Percentiles rank a stretch among this genome's conserved stretches.
Evolutionary conservation across 352 stramenopile species (phyloP).

Genomic region (Phytophthora ohioensis): DNA sequence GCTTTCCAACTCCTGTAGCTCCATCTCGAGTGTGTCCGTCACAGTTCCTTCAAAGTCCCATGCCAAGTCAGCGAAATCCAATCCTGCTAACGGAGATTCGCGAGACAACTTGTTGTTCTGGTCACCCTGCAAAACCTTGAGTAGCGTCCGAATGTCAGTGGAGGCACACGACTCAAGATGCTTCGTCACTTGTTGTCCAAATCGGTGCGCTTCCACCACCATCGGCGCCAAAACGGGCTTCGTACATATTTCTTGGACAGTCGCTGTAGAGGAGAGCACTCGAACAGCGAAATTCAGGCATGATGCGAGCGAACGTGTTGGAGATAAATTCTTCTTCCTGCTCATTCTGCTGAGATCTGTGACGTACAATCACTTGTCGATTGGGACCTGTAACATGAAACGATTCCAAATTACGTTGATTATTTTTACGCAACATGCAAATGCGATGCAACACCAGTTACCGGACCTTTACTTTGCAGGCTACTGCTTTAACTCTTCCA

Average conservation of each 20-base stretch:
- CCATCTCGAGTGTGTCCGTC: conserved; percentile 63
- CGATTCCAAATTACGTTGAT: conserved; percentile 13
- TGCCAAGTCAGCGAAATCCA: conserved; percentile 60
- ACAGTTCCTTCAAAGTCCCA: conserved; percentile 67
- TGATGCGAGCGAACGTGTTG: conserved; percentile 45
- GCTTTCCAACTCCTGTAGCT: conserved; percentile 61
- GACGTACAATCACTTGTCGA: neutral
- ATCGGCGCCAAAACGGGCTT: conserved; percentile 59
- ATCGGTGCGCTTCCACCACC: conserved; percentile 64
- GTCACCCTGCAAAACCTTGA: conserved; percentile 30
- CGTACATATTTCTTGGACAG: conserved; percentile 46
- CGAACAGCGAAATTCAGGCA: conserved; percentile 58
- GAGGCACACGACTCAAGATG: neutral
- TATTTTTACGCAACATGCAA: conserved; percentile 38
- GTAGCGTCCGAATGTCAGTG: conserved; percentile 38
- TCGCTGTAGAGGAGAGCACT: conserved; percentile 35
- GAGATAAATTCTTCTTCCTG: conserved; percentile 41
- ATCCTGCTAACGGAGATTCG: conserved; percentile 10
- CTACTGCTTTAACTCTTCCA: conserved; percentile 27
- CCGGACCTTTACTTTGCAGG: neutral
- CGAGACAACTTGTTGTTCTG: conserved; percentile 14
- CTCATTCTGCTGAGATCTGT: conserved; percentile 21
- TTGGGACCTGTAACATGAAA: neutral
- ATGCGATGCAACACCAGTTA: conserved; percentile 13
- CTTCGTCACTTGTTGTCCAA: conserved; percentile 50